Evolutionary conservation across 2,329 filamentous ascomycete species (phyloP), one percentile per base, ranked within the genome.

Genomic region (Microcyclosporella mali): DNA sequence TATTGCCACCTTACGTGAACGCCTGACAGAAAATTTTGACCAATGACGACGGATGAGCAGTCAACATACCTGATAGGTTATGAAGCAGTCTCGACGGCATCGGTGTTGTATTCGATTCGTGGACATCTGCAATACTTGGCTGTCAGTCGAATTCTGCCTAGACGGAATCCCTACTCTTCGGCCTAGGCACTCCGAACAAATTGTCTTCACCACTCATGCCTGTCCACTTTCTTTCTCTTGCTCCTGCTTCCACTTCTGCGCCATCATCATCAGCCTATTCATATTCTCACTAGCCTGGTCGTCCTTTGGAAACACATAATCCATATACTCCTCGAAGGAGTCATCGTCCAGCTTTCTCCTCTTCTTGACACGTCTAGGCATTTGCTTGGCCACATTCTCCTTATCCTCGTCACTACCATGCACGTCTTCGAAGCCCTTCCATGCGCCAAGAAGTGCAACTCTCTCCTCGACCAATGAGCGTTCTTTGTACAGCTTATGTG

Each of bases 221-320:
- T 6, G 12, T 14, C 30, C 30, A 12, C 33, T 17, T 25, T n/a
- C 33, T n/a, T 40, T 43, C 43, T 57, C 64, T 56, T 77, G 68
- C 47, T 68, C 71, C 63, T 84, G 77, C 73, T 94, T 95, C 88
- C 90, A 97, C 55, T 81, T 80, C 65, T 88, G 82, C 44, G 90
- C 89, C 77, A 84, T 84, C 49, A 86, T 82, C 69, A 95, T 70
- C 64, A 97, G 73, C 63, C 85, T 87, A 39, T 85, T 85, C 65
- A 95, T 70, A 58, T 86, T 89, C 54, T 84, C 84, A 28, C 51
- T 53, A 25, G 55, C 58, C 69, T 87, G 80, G 65, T 95, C 89
- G 70, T 97, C 92, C 3, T 87, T 88, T 1, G 92, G 92, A 79
- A 98, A 98, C 27, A 98, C 79, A 58, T 94, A 97, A 65, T 97